Percentiles rank a stretch among this genome's conserved stretches.
These are phyloP conservation scores for Ascochyta pisi DNA, from an alignment of 2,329 filamentous ascomycete genomes.

Conservation along the genomic window DNA sequence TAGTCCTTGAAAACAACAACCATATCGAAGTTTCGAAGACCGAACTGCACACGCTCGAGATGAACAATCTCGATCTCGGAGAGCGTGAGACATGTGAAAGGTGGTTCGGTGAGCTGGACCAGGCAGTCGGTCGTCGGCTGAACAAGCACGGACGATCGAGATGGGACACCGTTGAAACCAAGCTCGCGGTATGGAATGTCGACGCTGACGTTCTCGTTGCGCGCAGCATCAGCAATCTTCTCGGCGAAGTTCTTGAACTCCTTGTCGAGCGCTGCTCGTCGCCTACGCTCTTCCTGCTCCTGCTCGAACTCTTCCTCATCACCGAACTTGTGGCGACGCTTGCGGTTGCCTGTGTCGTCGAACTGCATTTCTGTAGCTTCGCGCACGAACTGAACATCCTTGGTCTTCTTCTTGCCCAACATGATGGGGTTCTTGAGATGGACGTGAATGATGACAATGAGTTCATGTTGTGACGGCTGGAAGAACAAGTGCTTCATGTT, in stretches of 20 bases:
- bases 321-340: constrained; percentile 95
- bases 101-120: constrained; percentile 95
- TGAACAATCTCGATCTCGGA: constrained; percentile 97
- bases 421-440: constrained; percentile 98
- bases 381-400: constrained; percentile 97
- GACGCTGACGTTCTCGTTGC: constrained; percentile 87
- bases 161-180: constrained; percentile 95
- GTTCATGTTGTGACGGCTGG: constrained; percentile 92
- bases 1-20: constrained; percentile 99
- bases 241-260: constrained; percentile 96
- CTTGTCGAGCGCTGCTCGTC: constrained; percentile 89
- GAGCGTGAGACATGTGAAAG: constrained; percentile 93
- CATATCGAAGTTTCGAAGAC: constrained; percentile 98
- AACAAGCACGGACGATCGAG: constrained; percentile 92
- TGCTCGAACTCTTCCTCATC: constrained; percentile 99
- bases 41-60: constrained; percentile 93
- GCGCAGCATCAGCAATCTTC: constrained; percentile 95
- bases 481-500: constrained; percentile 99
- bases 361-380: constrained; percentile 99
- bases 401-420: constrained; percentile 98
- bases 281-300: constrained; percentile 93
- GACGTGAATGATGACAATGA: constrained; percentile 98
- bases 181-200: constrained; percentile 97
- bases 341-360: constrained; percentile 96
- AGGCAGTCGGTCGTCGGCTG: constrained; percentile 97